Evolutionary conservation across 805 yeast genomes (phyloP), one percentile per base, ranked within the genome.

Genomic region (Blastobotrys peoriensis): DNA sequence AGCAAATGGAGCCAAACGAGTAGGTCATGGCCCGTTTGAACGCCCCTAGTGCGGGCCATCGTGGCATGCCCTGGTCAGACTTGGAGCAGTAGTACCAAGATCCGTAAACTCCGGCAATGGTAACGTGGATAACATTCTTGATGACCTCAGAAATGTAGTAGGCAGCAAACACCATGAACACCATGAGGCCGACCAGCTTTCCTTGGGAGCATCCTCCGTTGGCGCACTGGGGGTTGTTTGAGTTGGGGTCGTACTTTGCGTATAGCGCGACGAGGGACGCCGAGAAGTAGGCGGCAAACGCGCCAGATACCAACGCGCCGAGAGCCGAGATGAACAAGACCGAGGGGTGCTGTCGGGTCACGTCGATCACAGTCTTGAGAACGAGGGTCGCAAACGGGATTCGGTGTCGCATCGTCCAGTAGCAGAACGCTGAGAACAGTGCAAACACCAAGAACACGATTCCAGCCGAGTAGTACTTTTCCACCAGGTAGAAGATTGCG

Each of bases 1-100:
- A 83, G 60, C 95, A 83, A 44, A 89, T 82, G 2, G 95, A 84
- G 2, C 98, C 97, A 57, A 88, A 83, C 6, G 95, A 86, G 60
- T 81, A 83, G 3, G 95, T 83, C 63, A 86, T 63, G 1, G 95
- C 86, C 53, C 95, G 74, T 56, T 71, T 77, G 52, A 88, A 78
- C 2, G 96, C 81, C 2, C 93, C 88, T 49, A 81, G 67, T 0
- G 94, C 93, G 2, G 95, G 91, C 69, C 75, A 73, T 55, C 60
- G 72, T 25, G 96, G 95, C 68, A 77, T 81, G 2, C 88, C 88
- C 60, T 82, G 83, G 59, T 81, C 87, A 9, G 87, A 76, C 44
- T 71, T 71, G 16, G 83, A 75, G 63, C 84, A 74, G 64, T 86
- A 89, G 64, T 86, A 88, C 96, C 97, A 89, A 5, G 91, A 76